Evolutionary conservation across 129 eudicot species (phyloP), one percentile per base, ranked within the genome.

Genomic region (Mikania micrantha): DNA sequence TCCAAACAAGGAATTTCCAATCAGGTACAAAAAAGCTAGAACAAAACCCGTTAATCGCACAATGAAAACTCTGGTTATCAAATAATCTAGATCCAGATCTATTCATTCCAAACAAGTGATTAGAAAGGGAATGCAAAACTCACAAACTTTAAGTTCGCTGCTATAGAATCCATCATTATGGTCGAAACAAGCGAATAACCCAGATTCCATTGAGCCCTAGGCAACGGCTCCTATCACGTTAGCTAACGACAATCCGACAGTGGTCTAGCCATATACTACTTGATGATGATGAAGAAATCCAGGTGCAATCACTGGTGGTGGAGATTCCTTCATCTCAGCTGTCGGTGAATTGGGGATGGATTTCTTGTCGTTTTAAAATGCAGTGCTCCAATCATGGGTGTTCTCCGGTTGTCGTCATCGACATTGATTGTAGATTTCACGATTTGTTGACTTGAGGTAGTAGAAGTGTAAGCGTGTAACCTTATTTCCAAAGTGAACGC

Each of bases 131-230:
- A 40, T 63, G 32, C 32, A 52, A 52, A 3, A 83, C 97, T 83
- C 76, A 91, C 98, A 92, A 78, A 92, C 98, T 92, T 92, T 96
- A 62, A 92, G 91, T 80, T 92, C 98, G 82, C 95, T 88, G 89
- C 96, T 82, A 66, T 87, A 88, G 78, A 92, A 92, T 2, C 88
- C 85, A 74, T 92, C 96, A 21, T 64, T 82, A 41, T 85, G 84
- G 5, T 96, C 95, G 28, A 92, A 81, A 63, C 98, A 88, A 39
- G 92, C 82, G 34, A 79, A 78, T 40, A 92, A 69, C 3, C 86
- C 78, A 1, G 98, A 80, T 82, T 82, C 98, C 98, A 92, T 7
- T 71, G 89, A 21, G 84, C 48, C 72, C 91, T 79, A 16, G 71
- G 73, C 71, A 68, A 19, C 39, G 91, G 85, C 85, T 21, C 88